Evolutionary conservation across 1,284 basidiomycete species (phyloP).

Genomic region (Pseudozyma tsukubaensis): DNA sequence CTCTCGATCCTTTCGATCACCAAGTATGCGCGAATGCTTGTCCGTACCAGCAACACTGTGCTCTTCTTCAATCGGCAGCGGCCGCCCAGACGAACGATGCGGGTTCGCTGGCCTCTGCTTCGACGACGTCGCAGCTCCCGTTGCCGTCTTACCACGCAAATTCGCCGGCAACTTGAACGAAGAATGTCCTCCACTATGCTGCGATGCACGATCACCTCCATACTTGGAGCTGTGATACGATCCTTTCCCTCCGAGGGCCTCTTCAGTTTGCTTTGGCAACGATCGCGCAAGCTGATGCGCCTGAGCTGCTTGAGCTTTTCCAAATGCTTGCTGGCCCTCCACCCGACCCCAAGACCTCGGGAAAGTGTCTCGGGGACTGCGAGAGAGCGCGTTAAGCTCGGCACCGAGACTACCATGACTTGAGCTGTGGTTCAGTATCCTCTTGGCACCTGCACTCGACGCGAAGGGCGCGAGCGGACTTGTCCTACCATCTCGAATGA

Average conservation of each 20-base stretch:
- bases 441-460: slow-evolving; percentile 22
- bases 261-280: slow-evolving; percentile 34
- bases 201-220: slow-evolving; percentile 28
- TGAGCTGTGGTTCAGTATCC: slow-evolving; percentile 40
- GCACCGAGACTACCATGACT: slow-evolving; percentile 43
- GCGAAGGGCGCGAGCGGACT: slow-evolving; percentile 35
- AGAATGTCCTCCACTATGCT: slow-evolving; percentile 39
- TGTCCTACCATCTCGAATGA: slow-evolving; percentile 35
- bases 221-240: slow-evolving; percentile 33
- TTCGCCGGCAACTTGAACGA: slow-evolving; percentile 43
- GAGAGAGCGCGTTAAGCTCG: slow-evolving; percentile 27
- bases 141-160: slow-evolving; percentile 11
- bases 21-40: slow-evolving; percentile 13
- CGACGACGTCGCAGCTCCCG: not conserved
- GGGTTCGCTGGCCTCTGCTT: slow-evolving; percentile 22
- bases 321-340: slow-evolving; percentile 15
- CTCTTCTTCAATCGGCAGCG: slow-evolving; percentile 42
- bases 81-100: slow-evolving; percentile 15
- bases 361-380: slow-evolving; percentile 21
- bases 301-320: slow-evolving; percentile 7
- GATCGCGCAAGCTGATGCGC: slow-evolving; percentile 31
- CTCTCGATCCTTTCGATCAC: slow-evolving; percentile 13
- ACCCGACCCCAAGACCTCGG: slow-evolving; percentile 25
- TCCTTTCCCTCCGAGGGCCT: slow-evolving; percentile 1
- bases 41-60: slow-evolving; percentile 10